A percentile compares a stretch with the other conserved stretches of the same genome.
These are phyloP conservation scores for Haematococcus lacustris DNA, from an alignment of 139 green algal species.

Conservation along the genomic window DNA sequence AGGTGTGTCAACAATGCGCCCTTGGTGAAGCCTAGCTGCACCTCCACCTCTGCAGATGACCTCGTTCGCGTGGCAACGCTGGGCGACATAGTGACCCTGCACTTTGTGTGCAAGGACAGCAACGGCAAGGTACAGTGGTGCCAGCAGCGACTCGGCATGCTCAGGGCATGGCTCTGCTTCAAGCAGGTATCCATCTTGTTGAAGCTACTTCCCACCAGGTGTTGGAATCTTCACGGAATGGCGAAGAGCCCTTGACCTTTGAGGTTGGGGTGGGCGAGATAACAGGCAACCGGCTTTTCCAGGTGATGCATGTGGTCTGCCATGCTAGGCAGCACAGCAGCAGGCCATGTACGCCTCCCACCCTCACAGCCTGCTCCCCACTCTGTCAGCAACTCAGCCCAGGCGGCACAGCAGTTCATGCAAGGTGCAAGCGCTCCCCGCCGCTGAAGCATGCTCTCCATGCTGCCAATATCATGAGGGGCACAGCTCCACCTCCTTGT, in stretches of 20 bases:
- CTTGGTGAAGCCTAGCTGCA: neutral
- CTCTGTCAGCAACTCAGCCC: too few relatives aligned
- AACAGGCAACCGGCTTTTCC: slow-evolving; percentile 76
- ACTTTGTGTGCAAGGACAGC: slow-evolving; percentile 45
- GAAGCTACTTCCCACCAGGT: slow-evolving; percentile 16
- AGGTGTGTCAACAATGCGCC: neutral
- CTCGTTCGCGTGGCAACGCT: slow-evolving; percentile 33
- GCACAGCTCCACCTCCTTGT: too few relatives aligned
- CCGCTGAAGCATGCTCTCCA: too few relatives aligned
- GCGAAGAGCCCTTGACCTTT: slow-evolving; percentile 65
- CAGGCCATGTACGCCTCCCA: neutral
- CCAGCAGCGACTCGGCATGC: neutral
- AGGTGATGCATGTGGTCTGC: too few relatives aligned
- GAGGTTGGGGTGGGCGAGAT: slow-evolving; percentile 78
- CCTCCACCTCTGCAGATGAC: slow-evolving; percentile 9
- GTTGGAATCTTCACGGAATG: slow-evolving; percentile 32
- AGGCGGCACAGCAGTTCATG: too few relatives aligned
- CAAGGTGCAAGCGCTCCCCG: too few relatives aligned
- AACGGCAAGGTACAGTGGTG: slow-evolving; percentile 44
- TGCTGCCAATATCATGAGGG: too few relatives aligned
- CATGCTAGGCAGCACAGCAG: neutral
- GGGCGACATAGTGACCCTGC: slow-evolving; percentile 54
- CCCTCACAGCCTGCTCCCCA: too few relatives aligned
- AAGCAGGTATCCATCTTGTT: neutral
- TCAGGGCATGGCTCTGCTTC: neutral